phyloP scores from a whole-genome alignment of 495 filamentous ascomycete genomes.

The Daldinia vernicosa region DNA sequence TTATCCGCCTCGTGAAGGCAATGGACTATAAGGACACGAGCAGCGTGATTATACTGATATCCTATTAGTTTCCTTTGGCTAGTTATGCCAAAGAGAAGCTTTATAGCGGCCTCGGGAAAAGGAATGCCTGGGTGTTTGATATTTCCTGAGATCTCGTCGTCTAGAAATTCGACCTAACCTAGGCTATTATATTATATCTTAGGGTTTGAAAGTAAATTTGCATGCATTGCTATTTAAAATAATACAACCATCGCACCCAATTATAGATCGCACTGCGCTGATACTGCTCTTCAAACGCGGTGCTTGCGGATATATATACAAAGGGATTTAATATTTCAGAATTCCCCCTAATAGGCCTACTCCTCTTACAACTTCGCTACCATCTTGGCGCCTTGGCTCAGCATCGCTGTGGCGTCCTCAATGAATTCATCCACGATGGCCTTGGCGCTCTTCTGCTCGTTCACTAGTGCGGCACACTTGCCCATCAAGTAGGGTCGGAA shows the following conservation, averaged over 20 bases:
- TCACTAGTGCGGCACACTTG: constrained; percentile 91
- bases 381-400: constrained; percentile 73
- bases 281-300: background rate
- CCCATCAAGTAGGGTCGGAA: constrained; percentile 95
- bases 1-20: too few species aligned
- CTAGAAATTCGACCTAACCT: too few species aligned
- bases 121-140: too few species aligned
- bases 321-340: background rate
- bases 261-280: background rate
- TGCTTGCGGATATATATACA: constrained; percentile 22
- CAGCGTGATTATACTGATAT: too few species aligned
- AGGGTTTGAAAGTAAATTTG: background rate
- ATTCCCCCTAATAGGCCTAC: background rate
- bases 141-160: too few species aligned
- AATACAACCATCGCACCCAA: background rate
- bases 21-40: too few species aligned
- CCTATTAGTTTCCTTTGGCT: too few species aligned
- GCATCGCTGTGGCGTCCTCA: constrained; percentile 74
- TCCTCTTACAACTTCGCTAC: constrained; percentile 67
- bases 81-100: too few species aligned
- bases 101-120: too few species aligned
- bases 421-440: constrained; percentile 95
- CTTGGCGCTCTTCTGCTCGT: constrained; percentile 93
- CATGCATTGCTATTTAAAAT: background rate
- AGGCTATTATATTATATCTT: too few species aligned